Conservation (phyloP, 164 flowering plant genomes). For the Macadamia integrifolia region DNA sequence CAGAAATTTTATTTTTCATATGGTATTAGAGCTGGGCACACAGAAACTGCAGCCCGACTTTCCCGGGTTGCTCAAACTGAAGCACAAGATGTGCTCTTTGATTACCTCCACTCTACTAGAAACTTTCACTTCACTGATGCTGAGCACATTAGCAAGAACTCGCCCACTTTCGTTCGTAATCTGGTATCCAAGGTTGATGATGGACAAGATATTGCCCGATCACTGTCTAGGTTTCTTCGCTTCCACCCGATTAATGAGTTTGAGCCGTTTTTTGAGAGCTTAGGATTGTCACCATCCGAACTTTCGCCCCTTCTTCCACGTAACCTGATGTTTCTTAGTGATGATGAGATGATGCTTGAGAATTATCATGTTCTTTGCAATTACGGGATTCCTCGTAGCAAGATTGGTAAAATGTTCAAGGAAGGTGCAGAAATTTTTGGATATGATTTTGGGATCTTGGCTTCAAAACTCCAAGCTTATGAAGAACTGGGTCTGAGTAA, state of each 20-base stretch:
- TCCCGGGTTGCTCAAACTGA: constrained; percentile 36
- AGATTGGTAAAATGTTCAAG: constrained; percentile 50
- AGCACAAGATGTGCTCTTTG: constrained; percentile 45
- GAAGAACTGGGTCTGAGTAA: constrained; percentile 43
- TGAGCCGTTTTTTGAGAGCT: constrained; percentile 66
- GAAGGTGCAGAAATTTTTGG: constrained; percentile 42
- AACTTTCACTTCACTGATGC: constrained; percentile 41
- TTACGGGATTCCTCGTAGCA: constrained; percentile 52
- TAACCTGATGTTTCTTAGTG: constrained; percentile 44
- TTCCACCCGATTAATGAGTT: constrained; percentile 66
- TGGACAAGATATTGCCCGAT: constrained; percentile 28
- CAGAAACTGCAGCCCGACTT: constrained; percentile 9
- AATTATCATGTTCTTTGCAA: constrained; percentile 49
- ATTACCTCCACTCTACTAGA: constrained; percentile 57
- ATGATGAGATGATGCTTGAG: constrained; percentile 45
- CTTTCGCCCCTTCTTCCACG: constrained; percentile 34
- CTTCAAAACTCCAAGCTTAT: constrained; percentile 42
- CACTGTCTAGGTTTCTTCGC: constrained; percentile 33
- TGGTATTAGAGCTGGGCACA: constrained; percentile 11
- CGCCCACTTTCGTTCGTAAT: constrained; percentile 39
- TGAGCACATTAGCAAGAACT: constrained; percentile 59
- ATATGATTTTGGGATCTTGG: constrained; percentile 40
- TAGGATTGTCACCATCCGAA: constrained; percentile 51
- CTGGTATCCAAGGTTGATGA: constrained; percentile 37
- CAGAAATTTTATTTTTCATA: constrained; percentile 20